Percentiles rank a stretch among this genome's conserved stretches.
These are phyloP conservation scores for Curvularia spicifera DNA, from an alignment of 2,329 filamentous ascomycete genomes.

Conservation along the genomic window DNA sequence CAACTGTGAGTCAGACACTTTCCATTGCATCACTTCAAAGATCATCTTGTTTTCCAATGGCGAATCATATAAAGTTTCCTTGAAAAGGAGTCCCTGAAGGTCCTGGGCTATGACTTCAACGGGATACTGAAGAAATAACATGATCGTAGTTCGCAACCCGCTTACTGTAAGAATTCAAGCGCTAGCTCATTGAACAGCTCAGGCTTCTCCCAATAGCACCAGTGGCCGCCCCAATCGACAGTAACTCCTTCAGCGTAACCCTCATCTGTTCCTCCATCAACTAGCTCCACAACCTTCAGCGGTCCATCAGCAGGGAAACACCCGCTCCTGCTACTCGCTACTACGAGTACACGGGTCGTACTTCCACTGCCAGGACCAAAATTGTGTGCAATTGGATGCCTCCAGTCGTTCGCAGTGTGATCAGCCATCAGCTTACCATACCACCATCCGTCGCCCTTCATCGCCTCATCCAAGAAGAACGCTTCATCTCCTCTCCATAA, in stretches of 20 bases:
- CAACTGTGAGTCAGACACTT: too few relatives aligned
- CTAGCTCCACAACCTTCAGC: constrained; percentile 30
- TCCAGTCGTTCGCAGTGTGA: constrained; percentile 39
- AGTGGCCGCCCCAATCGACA: constrained; percentile 40
- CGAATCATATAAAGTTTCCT: too few relatives aligned
- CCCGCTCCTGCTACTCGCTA: constrained; percentile 38
- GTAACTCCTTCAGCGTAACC: constrained; percentile 26
- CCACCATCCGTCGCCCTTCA: constrained; percentile 37
- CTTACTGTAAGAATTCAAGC: constrained; percentile 19
- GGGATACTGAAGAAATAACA: not conserved
- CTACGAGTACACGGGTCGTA: constrained; percentile 28
- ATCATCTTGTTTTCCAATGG: too few relatives aligned
- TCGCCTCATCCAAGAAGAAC: constrained; percentile 33
- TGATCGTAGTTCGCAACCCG: not conserved
- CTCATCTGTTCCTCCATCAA: constrained; percentile 20
- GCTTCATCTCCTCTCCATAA: constrained; percentile 32
- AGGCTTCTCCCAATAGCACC: constrained; percentile 42
- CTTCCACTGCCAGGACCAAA: constrained; percentile 27
- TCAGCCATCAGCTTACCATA: constrained; percentile 42
- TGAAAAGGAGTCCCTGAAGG: not conserved
- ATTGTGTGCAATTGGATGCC: constrained; percentile 27
- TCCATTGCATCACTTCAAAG: too few relatives aligned
- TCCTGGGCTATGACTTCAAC: not conserved
- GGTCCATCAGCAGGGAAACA: constrained; percentile 38
- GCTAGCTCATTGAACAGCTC: constrained; percentile 33